Base-by-base conservation (phyloP, 2,329 filamentous ascomycete genomes). In the Claviceps africana region DNA sequence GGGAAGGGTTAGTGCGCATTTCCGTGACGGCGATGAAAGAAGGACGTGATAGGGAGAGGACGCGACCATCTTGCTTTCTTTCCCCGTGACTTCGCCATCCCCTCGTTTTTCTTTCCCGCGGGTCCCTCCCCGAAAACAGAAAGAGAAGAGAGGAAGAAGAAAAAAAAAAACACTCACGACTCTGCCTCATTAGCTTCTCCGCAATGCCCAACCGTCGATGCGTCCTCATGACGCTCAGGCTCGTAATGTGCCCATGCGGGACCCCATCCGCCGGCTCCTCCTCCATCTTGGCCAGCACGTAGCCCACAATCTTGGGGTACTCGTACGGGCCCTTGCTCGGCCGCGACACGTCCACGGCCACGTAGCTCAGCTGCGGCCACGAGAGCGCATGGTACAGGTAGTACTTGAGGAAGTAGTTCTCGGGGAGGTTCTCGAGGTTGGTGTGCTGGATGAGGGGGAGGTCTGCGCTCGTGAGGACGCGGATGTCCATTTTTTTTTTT, bases 351-450 rank as follows among this genome's bases (percentile, higher is more conserved):
- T 97, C 91, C 62, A 98, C 89, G 60, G 93, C 93, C 53, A 98
- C 91, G 70, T 90, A 97, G 70, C 85, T 91, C 58, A 98, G 82
- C 72, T 97, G 91, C 46, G 93, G 93, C 93, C 93, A 98, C 61
- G 89, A 95, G 59, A 97, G 82, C 17, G 91, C 90, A 72, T 98
- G 93, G 79, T 98, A 98, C 64, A 98, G 83, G 75, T 98, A 98
- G 78, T 98, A 98, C 79, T 98, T 98, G 72, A 95, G 87, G 70
- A 97, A 97, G 80, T 98, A 98, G 77, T 98, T 98, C 72, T 98
- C 93, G 58, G 93, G 93, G 51, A 98, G 79, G 75, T 98, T 98
- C 68, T 94, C 95, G 67, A 98, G 90, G 76, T 98, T 97, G 66
- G 91, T 91, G 70, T 94, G 89, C 73, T 98, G 93, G 66, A 98